Percentiles rank a stretch among this genome's conserved stretches.
Conservation (phyloP, 257 asterid genomes). For the Solanum chiquidenum region DNA sequence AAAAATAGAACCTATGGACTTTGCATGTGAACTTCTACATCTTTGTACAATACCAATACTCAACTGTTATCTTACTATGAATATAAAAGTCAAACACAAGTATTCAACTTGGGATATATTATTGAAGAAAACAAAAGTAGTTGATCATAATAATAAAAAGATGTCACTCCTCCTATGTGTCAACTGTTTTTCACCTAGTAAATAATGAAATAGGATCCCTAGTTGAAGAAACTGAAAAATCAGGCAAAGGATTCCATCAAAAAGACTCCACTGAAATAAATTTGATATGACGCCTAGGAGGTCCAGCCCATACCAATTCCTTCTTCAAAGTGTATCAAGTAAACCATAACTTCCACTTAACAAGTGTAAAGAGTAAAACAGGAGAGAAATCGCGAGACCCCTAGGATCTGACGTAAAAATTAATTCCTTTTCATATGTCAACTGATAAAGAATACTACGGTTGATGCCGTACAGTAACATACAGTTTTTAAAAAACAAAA, state of each 20-base stretch:
- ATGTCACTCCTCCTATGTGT: not conserved
- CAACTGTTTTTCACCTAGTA: not conserved
- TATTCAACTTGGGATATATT: not conserved
- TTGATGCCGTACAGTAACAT: not conserved
- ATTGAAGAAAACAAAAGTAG: not conserved
- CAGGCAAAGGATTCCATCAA: not conserved
- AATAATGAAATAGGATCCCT: not conserved
- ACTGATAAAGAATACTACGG: not conserved
- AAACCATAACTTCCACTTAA: not conserved
- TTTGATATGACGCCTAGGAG: not conserved
- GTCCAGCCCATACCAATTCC: not conserved
- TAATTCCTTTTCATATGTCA: not conserved
- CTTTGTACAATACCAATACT: not conserved
- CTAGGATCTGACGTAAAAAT: not conserved
- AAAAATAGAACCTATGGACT: not conserved
- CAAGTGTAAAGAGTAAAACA: not conserved
- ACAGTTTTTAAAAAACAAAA: not conserved
- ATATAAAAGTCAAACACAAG: not conserved
- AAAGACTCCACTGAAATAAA: not conserved
- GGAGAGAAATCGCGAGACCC: not conserved
- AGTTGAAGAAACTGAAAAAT: not conserved
- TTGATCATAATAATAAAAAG: not conserved
- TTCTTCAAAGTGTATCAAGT: not conserved
- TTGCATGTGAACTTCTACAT: not conserved
- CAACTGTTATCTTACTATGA: not conserved